Percentiles rank a stretch among this genome's conserved stretches.
These are phyloP conservation scores for Berberis vulgaris DNA, from an alignment of 164 flowering plant genomes.

Conservation along the genomic window DNA sequence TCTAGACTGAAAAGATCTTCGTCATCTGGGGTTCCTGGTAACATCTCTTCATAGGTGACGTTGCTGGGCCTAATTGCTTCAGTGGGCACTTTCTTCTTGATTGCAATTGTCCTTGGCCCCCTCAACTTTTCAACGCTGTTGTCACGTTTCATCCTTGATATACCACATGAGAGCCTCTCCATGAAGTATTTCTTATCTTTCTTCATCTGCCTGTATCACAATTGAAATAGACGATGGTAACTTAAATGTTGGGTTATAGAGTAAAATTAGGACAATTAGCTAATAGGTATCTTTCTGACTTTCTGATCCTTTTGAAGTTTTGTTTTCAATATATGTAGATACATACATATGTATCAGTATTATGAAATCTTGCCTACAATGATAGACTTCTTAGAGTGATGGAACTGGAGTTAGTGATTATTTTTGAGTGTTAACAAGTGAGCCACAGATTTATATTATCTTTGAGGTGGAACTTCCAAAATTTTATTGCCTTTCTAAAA, in stretches of 20 bases:
- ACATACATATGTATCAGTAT: no score
- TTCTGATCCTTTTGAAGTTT: neutral
- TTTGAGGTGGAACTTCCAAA: no score
- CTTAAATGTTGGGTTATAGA: neutral
- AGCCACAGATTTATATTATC: no score
- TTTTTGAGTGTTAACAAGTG: no score
- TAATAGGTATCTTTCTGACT: neutral
- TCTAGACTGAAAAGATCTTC: slow-evolving; percentile 29
- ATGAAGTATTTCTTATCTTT: slow-evolving; percentile 44
- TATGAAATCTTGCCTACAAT: no score
- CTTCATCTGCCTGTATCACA: slow-evolving; percentile 47
- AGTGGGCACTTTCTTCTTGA: neutral
- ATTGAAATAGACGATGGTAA: neutral
- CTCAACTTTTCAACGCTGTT: slow-evolving; percentile 35
- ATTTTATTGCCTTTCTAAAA: neutral
- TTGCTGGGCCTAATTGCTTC: slow-evolving; percentile 10
- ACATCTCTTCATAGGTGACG: slow-evolving; percentile 47
- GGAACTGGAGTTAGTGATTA: no score
- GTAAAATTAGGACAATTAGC: neutral
- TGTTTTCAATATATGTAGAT: no score
- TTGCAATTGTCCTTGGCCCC: slow-evolving; percentile 20
- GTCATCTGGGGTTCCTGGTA: slow-evolving; percentile 33
- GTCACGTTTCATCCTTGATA: slow-evolving; percentile 44
- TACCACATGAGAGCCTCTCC: slow-evolving; percentile 43
- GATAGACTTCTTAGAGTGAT: no score